Conservation (phyloP, 345 rosid species). For the Cardamine resedifolia region DNA sequence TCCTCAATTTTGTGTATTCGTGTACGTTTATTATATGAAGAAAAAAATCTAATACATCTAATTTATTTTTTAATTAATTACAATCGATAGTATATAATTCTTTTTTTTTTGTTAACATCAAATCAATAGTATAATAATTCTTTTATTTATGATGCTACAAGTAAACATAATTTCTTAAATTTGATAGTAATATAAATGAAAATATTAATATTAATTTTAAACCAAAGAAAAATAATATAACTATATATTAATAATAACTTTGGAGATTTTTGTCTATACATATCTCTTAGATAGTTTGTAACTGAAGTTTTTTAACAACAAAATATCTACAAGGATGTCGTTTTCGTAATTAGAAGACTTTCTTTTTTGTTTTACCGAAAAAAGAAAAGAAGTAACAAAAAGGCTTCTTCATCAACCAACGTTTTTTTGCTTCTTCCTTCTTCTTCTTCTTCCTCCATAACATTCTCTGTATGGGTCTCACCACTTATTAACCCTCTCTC, state of each 20-base stretch:
- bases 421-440: slow-evolving; percentile 28
- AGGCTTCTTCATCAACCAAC: slow-evolving; percentile 26
- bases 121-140: too few relatives aligned
- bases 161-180: too few relatives aligned
- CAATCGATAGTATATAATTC: background rate
- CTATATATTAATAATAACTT: background rate
- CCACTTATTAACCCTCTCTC: slow-evolving; percentile 20
- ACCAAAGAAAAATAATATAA: too few relatives aligned
- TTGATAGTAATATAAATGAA: background rate
- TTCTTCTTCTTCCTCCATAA: slow-evolving; percentile 19
- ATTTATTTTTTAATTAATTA: background rate
- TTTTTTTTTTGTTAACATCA: too few relatives aligned
- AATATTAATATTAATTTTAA: too few relatives aligned
- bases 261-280: background rate
- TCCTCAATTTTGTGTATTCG: slow-evolving; percentile 14
- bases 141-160: too few relatives aligned
- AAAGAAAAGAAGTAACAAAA: slow-evolving; percentile 20
- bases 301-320: slow-evolving; percentile 26
- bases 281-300: slow-evolving; percentile 16
- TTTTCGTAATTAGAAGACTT: slow-evolving; percentile 36
- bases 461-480: slow-evolving; percentile 39
- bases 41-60: background rate
- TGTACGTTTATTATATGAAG: background rate
- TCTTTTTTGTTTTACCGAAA: background rate
- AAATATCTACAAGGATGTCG: slow-evolving; percentile 34